phyloP scores from a whole-genome alignment of 2,329 filamentous ascomycete genomes.

The Colletotrichum lupini region DNA sequence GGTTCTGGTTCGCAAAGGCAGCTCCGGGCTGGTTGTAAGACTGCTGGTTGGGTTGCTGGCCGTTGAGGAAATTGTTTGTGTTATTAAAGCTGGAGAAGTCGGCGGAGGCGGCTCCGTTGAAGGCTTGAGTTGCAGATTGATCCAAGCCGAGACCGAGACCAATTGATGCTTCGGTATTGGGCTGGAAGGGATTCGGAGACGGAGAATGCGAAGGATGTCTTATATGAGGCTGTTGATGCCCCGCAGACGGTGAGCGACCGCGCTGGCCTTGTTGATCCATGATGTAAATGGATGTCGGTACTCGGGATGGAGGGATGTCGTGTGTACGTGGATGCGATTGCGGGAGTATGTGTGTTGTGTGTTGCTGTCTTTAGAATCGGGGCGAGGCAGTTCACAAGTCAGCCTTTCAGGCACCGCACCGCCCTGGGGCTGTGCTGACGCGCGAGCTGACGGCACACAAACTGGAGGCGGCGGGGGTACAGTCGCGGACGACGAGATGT shows the following conservation, averaged over 20 bases:
- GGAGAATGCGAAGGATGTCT: slow-evolving; percentile 72
- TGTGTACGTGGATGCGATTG: slow-evolving; percentile 16
- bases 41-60: slow-evolving; percentile 55
- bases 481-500: slow-evolving; percentile 22
- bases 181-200: slow-evolving; percentile 67
- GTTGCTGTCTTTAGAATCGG: slow-evolving; percentile 49
- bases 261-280: slow-evolving; percentile 56
- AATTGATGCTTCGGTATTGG: slow-evolving; percentile 55
- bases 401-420: slow-evolving; percentile 56
- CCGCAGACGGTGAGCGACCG: slow-evolving; percentile 72
- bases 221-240: slow-evolving; percentile 72
- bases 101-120: slow-evolving; percentile 51
- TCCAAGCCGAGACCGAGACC: slow-evolving; percentile 71
- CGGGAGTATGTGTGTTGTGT: slow-evolving; percentile 28
- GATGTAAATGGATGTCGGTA: slow-evolving; percentile 37
- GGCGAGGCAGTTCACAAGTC: slow-evolving; percentile 58
- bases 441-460: slow-evolving; percentile 40
- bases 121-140: slow-evolving; percentile 56
- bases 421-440: slow-evolving; percentile 55
- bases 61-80: slow-evolving; percentile 60
- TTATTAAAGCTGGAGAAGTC: slow-evolving; percentile 60
- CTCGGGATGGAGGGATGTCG: slow-evolving; percentile 36
- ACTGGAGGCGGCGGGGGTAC: slow-evolving; percentile 32
- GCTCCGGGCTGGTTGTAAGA: slow-evolving; percentile 51
- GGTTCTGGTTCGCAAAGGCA: slow-evolving; percentile 53